Percentiles rank a stretch among this genome's conserved stretches.
phyloP scores from a whole-genome alignment of 441 rosid genomes.

The Capsella rubella region DNA sequence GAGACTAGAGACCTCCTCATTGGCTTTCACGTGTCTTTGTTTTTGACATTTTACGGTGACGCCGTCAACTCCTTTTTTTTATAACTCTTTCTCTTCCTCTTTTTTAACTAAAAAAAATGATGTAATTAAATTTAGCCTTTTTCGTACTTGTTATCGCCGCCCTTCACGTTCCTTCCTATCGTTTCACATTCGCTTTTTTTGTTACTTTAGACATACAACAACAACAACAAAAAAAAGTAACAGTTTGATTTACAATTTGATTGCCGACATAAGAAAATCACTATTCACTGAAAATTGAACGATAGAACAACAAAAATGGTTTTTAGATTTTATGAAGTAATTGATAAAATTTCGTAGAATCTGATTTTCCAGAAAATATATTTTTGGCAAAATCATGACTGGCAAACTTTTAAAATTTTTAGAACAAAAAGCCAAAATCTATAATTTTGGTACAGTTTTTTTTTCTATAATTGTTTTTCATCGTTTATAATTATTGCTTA shows the following conservation, averaged over 20 bases:
- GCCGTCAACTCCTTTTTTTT: slow-evolving; percentile 37
- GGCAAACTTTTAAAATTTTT: no score
- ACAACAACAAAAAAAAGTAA: no score
- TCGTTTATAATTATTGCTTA: no score
- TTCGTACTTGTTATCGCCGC: neutral
- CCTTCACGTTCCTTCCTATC: slow-evolving; percentile 12
- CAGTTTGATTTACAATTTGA: neutral
- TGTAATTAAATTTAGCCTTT: neutral
- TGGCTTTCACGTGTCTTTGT: slow-evolving; percentile 34
- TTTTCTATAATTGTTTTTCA: no score
- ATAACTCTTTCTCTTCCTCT: neutral
- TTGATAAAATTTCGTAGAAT: no score
- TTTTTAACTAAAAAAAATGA: neutral
- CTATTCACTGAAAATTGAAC: neutral
- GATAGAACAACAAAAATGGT: neutral
- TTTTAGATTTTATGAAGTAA: neutral
- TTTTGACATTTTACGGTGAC: slow-evolving; percentile 23
- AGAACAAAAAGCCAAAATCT: no score
- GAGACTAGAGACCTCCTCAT: neutral
- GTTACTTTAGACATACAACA: no score
- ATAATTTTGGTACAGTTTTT: no score
- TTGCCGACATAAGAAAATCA: neutral
- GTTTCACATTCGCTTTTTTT: slow-evolving; percentile 10
- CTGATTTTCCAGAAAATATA: no score
- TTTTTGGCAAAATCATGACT: no score